These are phyloP conservation scores for Solanum appendiculatum DNA, from an alignment of 257 asterid species.

Conservation along the genomic window DNA sequence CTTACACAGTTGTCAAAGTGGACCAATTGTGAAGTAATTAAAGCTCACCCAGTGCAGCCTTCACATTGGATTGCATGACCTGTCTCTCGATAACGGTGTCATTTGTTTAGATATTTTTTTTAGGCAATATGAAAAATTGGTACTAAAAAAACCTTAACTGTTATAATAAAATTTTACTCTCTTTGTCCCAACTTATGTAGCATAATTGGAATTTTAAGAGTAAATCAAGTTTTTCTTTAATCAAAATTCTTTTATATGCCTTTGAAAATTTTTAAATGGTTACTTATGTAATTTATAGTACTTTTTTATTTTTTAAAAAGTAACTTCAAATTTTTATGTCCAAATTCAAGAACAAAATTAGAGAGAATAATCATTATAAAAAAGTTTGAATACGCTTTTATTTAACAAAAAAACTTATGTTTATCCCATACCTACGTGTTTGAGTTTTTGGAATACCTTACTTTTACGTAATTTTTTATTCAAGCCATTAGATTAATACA, in stretches of 20 bases:
- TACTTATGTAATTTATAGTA: background rate
- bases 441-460: background rate
- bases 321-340: background rate
- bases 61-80: background rate
- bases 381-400: background rate
- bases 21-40: background rate
- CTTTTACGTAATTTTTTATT: background rate
- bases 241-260: too few species aligned
- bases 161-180: too few species aligned
- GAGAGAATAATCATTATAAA: background rate
- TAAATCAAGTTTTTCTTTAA: too few species aligned
- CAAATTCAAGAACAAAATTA: too few species aligned
- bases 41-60: background rate
- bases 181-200: too few species aligned
- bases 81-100: accelerated
- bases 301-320: too few species aligned
- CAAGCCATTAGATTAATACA: background rate
- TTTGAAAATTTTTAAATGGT: too few species aligned
- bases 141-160: too few species aligned
- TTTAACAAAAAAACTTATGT: background rate
- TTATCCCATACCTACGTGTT: background rate
- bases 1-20: background rate
- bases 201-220: too few species aligned
- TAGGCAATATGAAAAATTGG: too few species aligned
- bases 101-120: background rate